Evolutionary conservation across 805 yeast species (phyloP).

Genomic region (Cyberlindnera nakhonratchasimensis): DNA sequence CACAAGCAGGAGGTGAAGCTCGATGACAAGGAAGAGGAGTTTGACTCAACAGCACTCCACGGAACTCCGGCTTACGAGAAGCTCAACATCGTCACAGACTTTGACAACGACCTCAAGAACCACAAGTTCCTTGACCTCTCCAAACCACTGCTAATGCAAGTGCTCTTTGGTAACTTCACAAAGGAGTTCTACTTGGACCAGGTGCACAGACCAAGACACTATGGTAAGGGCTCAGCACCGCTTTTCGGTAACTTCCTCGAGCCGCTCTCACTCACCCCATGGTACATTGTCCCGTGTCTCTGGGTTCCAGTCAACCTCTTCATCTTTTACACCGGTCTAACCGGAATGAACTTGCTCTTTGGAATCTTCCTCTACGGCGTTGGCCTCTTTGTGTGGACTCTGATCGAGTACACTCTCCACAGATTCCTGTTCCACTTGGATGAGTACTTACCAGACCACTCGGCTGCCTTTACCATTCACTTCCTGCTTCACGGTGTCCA

Average conservation of each 20-base stretch:
- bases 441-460: constrained; percentile 76
- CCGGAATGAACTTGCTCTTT: constrained; percentile 39
- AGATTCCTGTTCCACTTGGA: constrained; percentile 94
- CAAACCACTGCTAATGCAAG: constrained; percentile 79
- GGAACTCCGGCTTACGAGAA: constrained; percentile 71
- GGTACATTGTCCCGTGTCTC: constrained; percentile 85
- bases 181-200: constrained; percentile 93
- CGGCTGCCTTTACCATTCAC: constrained; percentile 72
- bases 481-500: constrained; percentile 94
- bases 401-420: constrained; percentile 83
- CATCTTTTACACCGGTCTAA: constrained; percentile 57
- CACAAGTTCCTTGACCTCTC: constrained; percentile 86
- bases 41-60: constrained; percentile 54
- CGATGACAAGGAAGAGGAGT: constrained; percentile 35
- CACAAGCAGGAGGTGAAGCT: constrained; percentile 56
- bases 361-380: constrained; percentile 60
- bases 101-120: constrained; percentile 58
- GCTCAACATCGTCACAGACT: constrained; percentile 77
- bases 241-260: constrained; percentile 92
- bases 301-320: constrained; percentile 84
- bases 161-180: constrained; percentile 67
- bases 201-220: constrained; percentile 97
- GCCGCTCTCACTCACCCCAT: constrained; percentile 85
- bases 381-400: constrained; percentile 93
- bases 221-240: constrained; percentile 96